Conservation (phyloP, 768 basidiomycete genomes). For the Mycena haematopus region DNA sequence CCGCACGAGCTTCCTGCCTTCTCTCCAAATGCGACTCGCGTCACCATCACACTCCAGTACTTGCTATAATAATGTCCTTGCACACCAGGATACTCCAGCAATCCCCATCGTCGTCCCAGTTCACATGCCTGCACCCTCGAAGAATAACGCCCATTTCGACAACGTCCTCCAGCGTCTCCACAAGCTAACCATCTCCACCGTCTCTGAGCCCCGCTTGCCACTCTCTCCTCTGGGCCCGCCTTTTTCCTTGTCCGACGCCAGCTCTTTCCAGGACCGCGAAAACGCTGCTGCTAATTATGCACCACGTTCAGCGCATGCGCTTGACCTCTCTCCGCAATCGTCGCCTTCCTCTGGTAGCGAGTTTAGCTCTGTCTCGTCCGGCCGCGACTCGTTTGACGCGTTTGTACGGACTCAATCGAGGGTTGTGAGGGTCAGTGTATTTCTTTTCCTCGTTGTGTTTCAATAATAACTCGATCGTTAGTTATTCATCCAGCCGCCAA, state of each 20-base stretch:
- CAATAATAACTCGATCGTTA: background rate
- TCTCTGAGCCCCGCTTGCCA: slow-evolving; percentile 14
- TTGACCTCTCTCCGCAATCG: slow-evolving; percentile 27
- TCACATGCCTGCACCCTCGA: background rate
- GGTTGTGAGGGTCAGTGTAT: slow-evolving; percentile 24
- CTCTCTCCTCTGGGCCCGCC: slow-evolving; percentile 23
- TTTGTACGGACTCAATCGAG: slow-evolving; percentile 25
- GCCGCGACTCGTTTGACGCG: slow-evolving; percentile 21
- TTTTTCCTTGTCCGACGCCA: slow-evolving; percentile 11
- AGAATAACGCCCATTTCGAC: slow-evolving; percentile 7
- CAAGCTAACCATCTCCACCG: slow-evolving; percentile 15
- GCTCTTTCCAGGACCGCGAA: slow-evolving; percentile 9
- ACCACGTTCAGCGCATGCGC: slow-evolving; percentile 12
- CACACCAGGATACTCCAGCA: slow-evolving; percentile 1
- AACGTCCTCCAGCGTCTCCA: slow-evolving; percentile 19
- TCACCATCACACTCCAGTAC: background rate
- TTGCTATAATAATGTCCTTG: background rate
- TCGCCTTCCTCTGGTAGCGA: slow-evolving; percentile 27
- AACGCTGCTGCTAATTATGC: slow-evolving; percentile 8
- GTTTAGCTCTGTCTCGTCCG: slow-evolving; percentile 14
- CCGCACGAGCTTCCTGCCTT: background rate
- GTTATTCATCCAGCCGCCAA: slow-evolving; percentile 16
- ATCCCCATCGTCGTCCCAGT: background rate
- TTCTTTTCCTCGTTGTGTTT: background rate
- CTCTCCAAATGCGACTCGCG: background rate